Base-by-base conservation (phyloP, 176 grass and related monocot species). In the Themeda triandra region DNA sequence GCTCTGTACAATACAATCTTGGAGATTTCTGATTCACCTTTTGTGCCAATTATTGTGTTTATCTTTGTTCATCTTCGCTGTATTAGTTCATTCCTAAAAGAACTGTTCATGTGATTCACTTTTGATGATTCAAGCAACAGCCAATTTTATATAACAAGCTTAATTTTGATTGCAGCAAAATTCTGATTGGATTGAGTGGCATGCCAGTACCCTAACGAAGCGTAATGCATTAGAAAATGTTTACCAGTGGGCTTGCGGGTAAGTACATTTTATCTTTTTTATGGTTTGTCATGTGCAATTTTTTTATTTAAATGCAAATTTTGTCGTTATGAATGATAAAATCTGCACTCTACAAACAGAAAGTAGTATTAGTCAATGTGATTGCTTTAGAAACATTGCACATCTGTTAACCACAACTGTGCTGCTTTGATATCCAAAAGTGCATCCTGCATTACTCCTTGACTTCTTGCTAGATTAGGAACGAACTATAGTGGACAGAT, bases 241-340 rank as follows among this genome's bases (percentile, higher is more conserved):
- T 66, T 94, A 91, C 35, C 93, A 96, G 37, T 99, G 96, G 96
- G 85, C 88, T 86, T 99, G 96, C 71, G 96, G 96, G 96, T 99
- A 84, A 71, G 93, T 90, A 73, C 13, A 68, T 86, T 44, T 83
- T 33, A 11, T 25, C 8, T n/a, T 27, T 13, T 27, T 64, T 30
- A 21, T 25, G 56, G 11, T 53, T 58, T 59, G 24, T 59, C 21
- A 24, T 12, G 8, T n/a, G 66, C 69, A 21, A 25, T 77, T 82
- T 58, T 59, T 37, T n/a, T 21, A 63, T 83, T 73, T 39, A 21
- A 21, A 37, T 17, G 4, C 46, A 82, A 23, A 29, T 75, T 90
- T 28, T 14, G 59, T 76, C 40, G 4, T 71, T 76, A 63, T 23
- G 33, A 41, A 65, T 35, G 40, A 85, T 76, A 81, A 54, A 72